Evolutionary conservation across 2,329 filamentous ascomycete species (phyloP), one percentile per base, ranked within the genome.

Genomic region (Verticillium dahliae): DNA sequence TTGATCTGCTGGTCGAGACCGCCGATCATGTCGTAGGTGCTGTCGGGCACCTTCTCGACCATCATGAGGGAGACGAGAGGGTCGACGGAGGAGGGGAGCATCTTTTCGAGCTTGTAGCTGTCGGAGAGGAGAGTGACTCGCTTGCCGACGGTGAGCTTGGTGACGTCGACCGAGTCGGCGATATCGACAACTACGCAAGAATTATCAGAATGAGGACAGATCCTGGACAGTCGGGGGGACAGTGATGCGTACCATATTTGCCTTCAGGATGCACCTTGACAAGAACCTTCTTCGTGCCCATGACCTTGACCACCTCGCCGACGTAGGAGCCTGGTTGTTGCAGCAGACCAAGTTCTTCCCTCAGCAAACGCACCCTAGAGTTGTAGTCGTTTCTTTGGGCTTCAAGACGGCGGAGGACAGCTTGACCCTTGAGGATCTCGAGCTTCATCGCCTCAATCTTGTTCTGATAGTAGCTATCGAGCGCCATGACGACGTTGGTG

Each of bases 401-500:
- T 83, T 99, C 95, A 70, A 99, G 86, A 74, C 95, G 88, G 69
- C 95, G 90, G 65, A 99, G 84, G 62, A 97, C 92, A 61, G 95
- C 94, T 81, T 99, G 95, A 61, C 95, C 94, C 80, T 98, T 94
- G 76, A 99, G 94, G 76, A 99, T 99, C 86, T 99, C 94, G 76
- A 99, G 92, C 90, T 98, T 98, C 91, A 98, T 97, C 76, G 90
- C 89, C 91, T 99, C 95, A 80, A 98, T 98, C 85, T 99, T 99
- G 85, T 98, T 98, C 81, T 95, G 91, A 79, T 96, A 99, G 82
- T 97, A 99, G 79, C 90, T 96, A 79, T 98, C 95, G 80, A 99
- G 91, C 86, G 94, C 93, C 95, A 99, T 99, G 76, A 74, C 88
- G 85, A 77, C 75, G 72, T 66, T 22, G 38, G 27, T 60, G 58